Conservation (phyloP, 1,284 basidiomycete genomes). For the Schizophyllum amplum region DNA sequence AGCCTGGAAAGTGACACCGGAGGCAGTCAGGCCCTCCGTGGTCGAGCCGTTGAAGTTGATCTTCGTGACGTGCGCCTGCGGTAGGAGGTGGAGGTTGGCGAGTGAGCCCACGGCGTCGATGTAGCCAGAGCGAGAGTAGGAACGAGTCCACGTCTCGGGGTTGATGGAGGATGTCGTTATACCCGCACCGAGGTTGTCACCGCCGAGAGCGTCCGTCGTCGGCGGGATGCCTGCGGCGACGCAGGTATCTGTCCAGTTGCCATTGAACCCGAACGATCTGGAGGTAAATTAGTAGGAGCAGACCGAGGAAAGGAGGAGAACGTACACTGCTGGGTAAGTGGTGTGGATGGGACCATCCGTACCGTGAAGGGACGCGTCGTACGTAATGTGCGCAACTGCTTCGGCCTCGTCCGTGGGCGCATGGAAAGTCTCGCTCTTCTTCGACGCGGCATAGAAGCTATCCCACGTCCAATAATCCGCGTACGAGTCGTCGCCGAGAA, state of each 20-base stretch:
- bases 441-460: neutral
- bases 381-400: neutral
- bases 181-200: conserved; percentile 44
- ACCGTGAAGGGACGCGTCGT: conserved; percentile 11
- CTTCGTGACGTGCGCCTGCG: conserved; percentile 50
- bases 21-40: conserved; percentile 37
- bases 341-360: conserved; percentile 12
- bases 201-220: conserved; percentile 35
- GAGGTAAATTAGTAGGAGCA: conserved; percentile 37
- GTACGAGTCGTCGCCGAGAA: neutral
- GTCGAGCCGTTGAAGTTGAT: conserved; percentile 43
- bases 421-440: neutral
- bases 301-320: conserved; percentile 32
- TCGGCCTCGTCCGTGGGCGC: neutral
- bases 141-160: conserved; percentile 56
- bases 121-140: conserved; percentile 62
- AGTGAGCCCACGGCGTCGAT: conserved; percentile 49
- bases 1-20: conserved; percentile 47
- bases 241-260: neutral
- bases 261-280: conserved; percentile 16
- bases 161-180: conserved; percentile 61
- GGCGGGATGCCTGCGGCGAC: neutral
- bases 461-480: neutral
- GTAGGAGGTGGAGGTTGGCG: conserved; percentile 55
- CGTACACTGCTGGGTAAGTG: conserved; percentile 17